phyloP scores from a whole-genome alignment of 2,329 filamentous ascomycete species.

The Colletotrichum neosansevieriae region DNA sequence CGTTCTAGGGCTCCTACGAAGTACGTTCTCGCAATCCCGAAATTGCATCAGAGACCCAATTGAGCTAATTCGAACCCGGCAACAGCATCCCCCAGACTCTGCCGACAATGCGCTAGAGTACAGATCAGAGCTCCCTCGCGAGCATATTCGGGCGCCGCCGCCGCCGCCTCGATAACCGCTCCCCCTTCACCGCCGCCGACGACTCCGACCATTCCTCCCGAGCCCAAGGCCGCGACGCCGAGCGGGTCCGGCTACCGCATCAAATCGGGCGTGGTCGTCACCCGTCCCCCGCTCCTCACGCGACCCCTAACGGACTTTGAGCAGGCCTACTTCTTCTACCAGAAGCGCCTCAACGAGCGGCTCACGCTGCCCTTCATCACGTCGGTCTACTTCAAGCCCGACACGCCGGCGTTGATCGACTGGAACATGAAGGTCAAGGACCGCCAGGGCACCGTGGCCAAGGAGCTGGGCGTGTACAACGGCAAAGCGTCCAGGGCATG shows the following conservation, averaged over 20 bases:
- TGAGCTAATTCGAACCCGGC: constrained; percentile 18
- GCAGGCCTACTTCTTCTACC: constrained; percentile 94
- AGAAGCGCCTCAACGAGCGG: constrained; percentile 95
- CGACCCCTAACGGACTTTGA: constrained; percentile 88
- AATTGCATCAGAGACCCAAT: constrained; percentile 8
- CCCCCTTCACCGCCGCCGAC: constrained; percentile 43
- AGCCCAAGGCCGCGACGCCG: constrained; percentile 42
- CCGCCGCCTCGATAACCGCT: constrained; percentile 41
- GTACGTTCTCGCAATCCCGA: constrained; percentile 52
- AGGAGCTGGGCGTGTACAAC: constrained; percentile 88
- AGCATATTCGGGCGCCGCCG: constrained; percentile 50
- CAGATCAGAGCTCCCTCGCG: constrained; percentile 47
- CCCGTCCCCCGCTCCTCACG: constrained; percentile 88
- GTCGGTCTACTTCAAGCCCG: constrained; percentile 95
- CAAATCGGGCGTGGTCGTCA: constrained; percentile 81
- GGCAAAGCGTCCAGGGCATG: constrained; percentile 78
- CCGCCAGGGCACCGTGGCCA: constrained; percentile 78
- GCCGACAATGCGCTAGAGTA: constrained; percentile 54
- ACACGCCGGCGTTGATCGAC: constrained; percentile 85
- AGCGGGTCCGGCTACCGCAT: constrained; percentile 57
- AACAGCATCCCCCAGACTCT: constrained; percentile 49
- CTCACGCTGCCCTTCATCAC: constrained; percentile 87
- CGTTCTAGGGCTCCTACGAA: constrained; percentile 61
- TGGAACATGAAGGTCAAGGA: constrained; percentile 89
- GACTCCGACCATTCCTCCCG: constrained; percentile 45